These are phyloP conservation scores for Trichothecium sympodiale DNA, from an alignment of 2,329 filamentous ascomycete species.

Conservation along the genomic window DNA sequence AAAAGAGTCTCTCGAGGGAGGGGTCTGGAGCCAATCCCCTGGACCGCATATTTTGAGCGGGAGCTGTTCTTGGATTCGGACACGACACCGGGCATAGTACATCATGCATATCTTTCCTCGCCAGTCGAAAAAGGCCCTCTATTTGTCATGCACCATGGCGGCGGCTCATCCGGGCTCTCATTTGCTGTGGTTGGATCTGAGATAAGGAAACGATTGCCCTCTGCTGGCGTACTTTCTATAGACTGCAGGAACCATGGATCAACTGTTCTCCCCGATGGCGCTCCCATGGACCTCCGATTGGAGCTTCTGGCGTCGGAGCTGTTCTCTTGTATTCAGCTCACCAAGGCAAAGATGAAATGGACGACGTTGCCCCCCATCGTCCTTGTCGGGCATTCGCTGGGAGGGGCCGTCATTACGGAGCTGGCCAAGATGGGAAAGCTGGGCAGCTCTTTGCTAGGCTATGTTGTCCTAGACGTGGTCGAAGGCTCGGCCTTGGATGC, in stretches of 20 bases:
- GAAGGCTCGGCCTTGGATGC: conserved; percentile 95
- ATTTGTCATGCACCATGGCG: conserved; percentile 91
- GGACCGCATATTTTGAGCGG: conserved; percentile 85
- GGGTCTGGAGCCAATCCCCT: conserved; percentile 57
- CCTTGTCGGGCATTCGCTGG: conserved; percentile 84
- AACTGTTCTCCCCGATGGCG: conserved; percentile 37
- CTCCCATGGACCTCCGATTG: conserved; percentile 55
- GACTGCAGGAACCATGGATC: conserved; percentile 83
- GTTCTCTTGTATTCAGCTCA: conserved; percentile 54
- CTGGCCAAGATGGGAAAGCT: conserved; percentile 59
- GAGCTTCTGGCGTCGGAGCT: conserved; percentile 65
- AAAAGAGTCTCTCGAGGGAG: conserved; percentile 37
- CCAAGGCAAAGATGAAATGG: conserved; percentile 63
- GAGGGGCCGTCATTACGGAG: conserved; percentile 82
- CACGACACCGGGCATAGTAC: conserved; percentile 38
- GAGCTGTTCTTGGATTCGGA: conserved; percentile 62
- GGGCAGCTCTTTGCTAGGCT: conserved; percentile 63
- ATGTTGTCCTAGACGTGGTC: conserved; percentile 87
- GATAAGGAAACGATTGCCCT: conserved; percentile 64
- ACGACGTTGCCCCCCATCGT: conserved; percentile 59
- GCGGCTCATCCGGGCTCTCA: conserved; percentile 83
- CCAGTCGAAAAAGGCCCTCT: conserved; percentile 66
- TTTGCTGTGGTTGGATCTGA: conserved; percentile 76
- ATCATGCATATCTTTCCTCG: conserved; percentile 83
- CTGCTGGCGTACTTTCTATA: conserved; percentile 71